Base-by-base conservation (phyloP, 2,329 filamentous ascomycete species). In the Talaromyces islandicus region DNA sequence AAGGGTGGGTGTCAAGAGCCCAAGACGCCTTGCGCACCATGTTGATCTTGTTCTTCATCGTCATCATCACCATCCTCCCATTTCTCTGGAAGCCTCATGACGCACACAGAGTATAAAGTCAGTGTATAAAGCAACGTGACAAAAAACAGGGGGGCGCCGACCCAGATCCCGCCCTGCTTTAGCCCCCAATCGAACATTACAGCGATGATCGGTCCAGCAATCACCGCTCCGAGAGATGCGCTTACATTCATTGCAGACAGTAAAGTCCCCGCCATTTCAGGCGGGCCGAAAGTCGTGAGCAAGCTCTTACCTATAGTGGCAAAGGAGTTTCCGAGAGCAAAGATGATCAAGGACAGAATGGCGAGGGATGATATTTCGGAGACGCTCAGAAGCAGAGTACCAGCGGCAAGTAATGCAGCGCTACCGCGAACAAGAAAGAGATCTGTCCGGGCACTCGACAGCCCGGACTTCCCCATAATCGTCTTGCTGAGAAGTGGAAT, bases 191-290 rank as follows among this genome's bases (percentile, higher is more conserved):
- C 43, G 46, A 57, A 57, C 46, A 51, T 25, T 27, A 57, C 56
- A 7, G 56, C 56, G 19, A 57, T 50, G 43, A 52, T 50, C 43
- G 56, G 56, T 51, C 56, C 56, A 57, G 56, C 56, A 57, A 52
- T 57, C 46, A 57, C 43, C 43, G 56, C 56, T 57, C 56, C 56
- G 43, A 57, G 56, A 27, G 56, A 57, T 52, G 56, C 56, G 29
- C 56, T 57, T 51, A 57, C 43, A 57, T 57, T 57, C 56, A 57
- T 57, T 52, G 56, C 56, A 51, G 56, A 57, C n/a, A 57, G 56
- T 51, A 57, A 19, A 35, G 56, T 57, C 43, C 56, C 56, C 56
- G 56, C 56, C 43, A 57, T 52, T 25, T 50, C 56, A 9, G 56
- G 56, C 25, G 56, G 56, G 21, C 56, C 56, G 27, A 57, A 57